These are phyloP conservation scores for Silene conica DNA, from an alignment of 148 eudicot genomes.

Conservation along the genomic window DNA sequence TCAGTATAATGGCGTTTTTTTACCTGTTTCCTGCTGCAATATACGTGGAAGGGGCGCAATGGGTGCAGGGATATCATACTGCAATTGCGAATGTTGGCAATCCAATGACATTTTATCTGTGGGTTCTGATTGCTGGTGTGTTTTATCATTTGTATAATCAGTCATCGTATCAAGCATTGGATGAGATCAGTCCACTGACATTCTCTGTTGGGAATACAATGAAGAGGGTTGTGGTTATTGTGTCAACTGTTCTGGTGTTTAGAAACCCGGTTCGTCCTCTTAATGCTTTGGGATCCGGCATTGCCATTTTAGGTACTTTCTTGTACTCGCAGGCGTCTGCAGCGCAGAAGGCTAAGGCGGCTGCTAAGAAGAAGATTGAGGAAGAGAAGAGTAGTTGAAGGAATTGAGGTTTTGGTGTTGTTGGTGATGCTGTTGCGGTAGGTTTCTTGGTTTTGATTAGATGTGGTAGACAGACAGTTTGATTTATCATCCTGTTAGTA, in stretches of 20 bases:
- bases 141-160: constrained; percentile 95
- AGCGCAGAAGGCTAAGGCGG: constrained; percentile 42
- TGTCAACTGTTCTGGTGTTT: constrained; percentile 75
- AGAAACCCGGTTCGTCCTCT: constrained; percentile 85
- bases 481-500: too few species aligned
- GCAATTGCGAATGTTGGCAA: constrained; percentile 63
- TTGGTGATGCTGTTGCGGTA: constrained; percentile 5
- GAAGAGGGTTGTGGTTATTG: constrained; percentile 95
- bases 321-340: constrained; percentile 85
- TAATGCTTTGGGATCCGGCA: constrained; percentile 87
- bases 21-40: constrained; percentile 83
- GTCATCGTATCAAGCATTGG: constrained; percentile 82
- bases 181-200: constrained; percentile 86
- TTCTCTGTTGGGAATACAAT: constrained; percentile 93
- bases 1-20: constrained; percentile 61
- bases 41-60: constrained; percentile 83
- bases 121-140: constrained; percentile 83
- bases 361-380: constrained; percentile 40
- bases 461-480: too few species aligned
- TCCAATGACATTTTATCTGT: constrained; percentile 59
- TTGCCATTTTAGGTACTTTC: constrained; percentile 86
- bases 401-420: constrained; percentile 2
- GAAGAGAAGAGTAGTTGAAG: constrained; percentile 47
- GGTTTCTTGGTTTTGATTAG: not conserved
- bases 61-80: constrained; percentile 71